Base-by-base conservation (phyloP, 2,329 filamentous ascomycete genomes). In the Fusarium hostae region DNA sequence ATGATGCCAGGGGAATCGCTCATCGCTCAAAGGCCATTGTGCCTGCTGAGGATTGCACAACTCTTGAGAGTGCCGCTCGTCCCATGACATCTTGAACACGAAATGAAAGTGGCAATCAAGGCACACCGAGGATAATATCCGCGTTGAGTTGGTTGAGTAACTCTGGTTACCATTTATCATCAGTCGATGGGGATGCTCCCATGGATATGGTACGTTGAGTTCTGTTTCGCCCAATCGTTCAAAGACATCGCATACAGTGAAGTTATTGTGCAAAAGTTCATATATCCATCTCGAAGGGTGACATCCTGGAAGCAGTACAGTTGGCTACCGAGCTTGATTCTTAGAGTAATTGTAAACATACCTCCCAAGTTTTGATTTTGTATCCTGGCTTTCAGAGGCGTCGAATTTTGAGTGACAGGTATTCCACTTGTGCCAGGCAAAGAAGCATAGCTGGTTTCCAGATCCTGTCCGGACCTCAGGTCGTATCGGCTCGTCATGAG, bases 101-200 rank as follows among this genome's bases (percentile, higher is more conserved):
- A 84, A 83, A 68, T 84, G 82, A 37, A 81, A 82, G 55, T 82
- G 81, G 54, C 82, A 84, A 48, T 82, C 79, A 16, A 82, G 73
- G 61, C 82, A 84, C 12, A 84, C 76, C 5, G 81, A 76, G 8
- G 82, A 83, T 3, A 84, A 59, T 5, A 80, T 35, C 4, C 75
- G 76, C 10, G 66, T 75, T 9, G 74, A 76, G 3, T 62, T 43
- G 32, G 77, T 76, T 3, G 65, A 74, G 35, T 75, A 80, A 66
- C 77, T 82, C 62, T 84, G 82, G 52, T 83, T 83, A 34, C 81
- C 82, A 54, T 82, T 82, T 63, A 82, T 78, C 20, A 79, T 78
- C 20, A 83, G 72, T 58, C 76, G 77, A 51, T 83, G 82, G 18
- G 74, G 59, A 57, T 83, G 82, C 13, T 81, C 73, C 79, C 81